Base-by-base conservation (phyloP, 192 early-diverging fungal species). In the Backusella australiensis region DNA sequence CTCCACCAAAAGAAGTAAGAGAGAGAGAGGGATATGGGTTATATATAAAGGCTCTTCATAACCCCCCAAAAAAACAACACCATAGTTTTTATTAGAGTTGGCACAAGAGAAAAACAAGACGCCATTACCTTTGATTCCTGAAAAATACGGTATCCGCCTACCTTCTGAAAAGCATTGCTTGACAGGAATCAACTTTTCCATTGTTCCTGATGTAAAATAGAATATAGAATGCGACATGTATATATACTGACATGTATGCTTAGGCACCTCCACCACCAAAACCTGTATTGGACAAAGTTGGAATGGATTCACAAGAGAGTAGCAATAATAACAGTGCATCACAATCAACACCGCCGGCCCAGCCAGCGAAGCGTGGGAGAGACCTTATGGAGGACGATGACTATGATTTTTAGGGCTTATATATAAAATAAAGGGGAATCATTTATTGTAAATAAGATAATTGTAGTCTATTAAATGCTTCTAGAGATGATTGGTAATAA, bases 1-100 rank as follows among this genome's bases (percentile, higher is more conserved):
- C 94, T 49, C 97, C 97, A 21, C 89, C 93, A 11, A 94, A 93
- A 85, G 96, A 98, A 80, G 92, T 95, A 88, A 12, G 19, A 79
- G 23, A 23, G 23, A 23, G 21, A 77, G 17, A 12, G 49, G 6
- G 15, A 29, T 1, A 15, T 17, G 32, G 32, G 32, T 32, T 32
- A 32, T 32, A 32, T 3, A 32, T 3, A 32, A 32, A 32, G 1
- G 32, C 32, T 3, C 32, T 32, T 32, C 32, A 32, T 32, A 34
- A 34, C 4, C 23, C 6, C 6, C 5, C 0, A 12, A n/a, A 26
- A 74, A 11, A 23, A 74, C 41, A 15, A 15, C 19, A 41, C 32
- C 14, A 17, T 52, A 90, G 92, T 94, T 95, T 79, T 77, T 94
- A 36, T 73, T 91, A 12, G 91, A 94, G 75, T 85, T 94, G 3